Base-by-base conservation (phyloP, 2,329 filamentous ascomycete species). In the Trichoderma atroviride region DNA sequence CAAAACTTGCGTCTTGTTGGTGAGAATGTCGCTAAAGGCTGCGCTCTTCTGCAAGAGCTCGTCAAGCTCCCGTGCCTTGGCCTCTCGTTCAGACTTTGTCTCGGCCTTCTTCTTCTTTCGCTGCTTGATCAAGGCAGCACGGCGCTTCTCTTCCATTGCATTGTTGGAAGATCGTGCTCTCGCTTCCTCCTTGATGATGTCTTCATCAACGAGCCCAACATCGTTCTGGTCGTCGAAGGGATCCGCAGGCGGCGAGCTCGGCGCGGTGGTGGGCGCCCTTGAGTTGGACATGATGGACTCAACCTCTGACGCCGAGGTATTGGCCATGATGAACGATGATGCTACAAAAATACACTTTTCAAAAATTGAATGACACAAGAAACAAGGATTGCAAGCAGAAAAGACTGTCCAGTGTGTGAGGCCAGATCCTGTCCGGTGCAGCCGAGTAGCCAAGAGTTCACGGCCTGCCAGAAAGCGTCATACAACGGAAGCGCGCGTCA, bases 21-120 rank as follows among this genome's bases (percentile, higher is more conserved):
- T 90, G 1, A 91, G 75, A 11, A 90, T 89, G 47, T 89, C 86
- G 27, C 85, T 87, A 69, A 90, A 91, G 0, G 87, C 84, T 0
- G 84, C 86, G 59, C 86, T 88, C 74, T 90, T 87, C 53, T 81
- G 81, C 0, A 91, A 79, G 2, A 91, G 78, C 60, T 87, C 84
- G 31, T 90, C 87, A 0, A 91, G 79, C 69, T 90, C 86, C 55
- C 82, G 83, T 0, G 87, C 88, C 73, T 90, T 89, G 0, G 81
- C 81, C 57, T 88, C 86, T 0, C 86, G 81, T 71, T 90, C 87
- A 0, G 81, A 78, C 68, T 86, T 84, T 1, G 83, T 85, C 58
- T 87, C 78, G 0, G 83, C 82, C 73, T 84, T 86, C 74, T 83
- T 84, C 74, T 83, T 85, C 57, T 74, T 76, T 6, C 82, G 79